phyloP scores from a whole-genome alignment of 2,329 filamentous ascomycete species.

The Verruconis gallopava region DNA sequence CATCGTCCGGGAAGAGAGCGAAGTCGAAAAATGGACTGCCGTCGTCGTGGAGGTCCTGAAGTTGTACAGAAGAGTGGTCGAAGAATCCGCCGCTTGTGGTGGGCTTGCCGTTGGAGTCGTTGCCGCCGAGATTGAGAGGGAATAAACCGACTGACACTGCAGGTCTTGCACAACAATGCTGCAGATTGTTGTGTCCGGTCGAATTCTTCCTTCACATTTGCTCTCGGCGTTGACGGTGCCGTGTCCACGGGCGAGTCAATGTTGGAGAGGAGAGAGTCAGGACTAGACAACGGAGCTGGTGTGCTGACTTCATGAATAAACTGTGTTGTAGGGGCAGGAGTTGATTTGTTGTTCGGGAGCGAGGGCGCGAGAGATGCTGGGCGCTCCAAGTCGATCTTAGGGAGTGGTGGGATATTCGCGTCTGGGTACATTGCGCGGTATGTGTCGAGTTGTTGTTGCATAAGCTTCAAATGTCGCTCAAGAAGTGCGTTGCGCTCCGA shows the following conservation, averaged over 20 bases:
- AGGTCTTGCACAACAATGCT: conserved; percentile 99
- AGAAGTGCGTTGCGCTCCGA: conserved; percentile 50
- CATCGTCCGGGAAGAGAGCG: conserved; percentile 25
- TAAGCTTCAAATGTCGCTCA: conserved; percentile 46
- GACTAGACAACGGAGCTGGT: conserved; percentile 4
- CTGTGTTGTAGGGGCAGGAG: neutral
- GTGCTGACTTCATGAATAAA: neutral
- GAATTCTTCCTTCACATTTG: conserved; percentile 44
- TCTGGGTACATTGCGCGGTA: conserved; percentile 23
- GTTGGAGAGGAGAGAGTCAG: conserved; percentile 6
- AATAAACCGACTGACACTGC: conserved; percentile 83
- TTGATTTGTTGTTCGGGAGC: conserved; percentile 6
- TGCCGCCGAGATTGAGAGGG: conserved; percentile 4
- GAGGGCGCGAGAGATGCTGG: too few species aligned
- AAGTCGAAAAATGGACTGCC: conserved; percentile 25
- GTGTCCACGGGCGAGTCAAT: conserved; percentile 15
- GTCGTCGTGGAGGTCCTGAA: conserved; percentile 20
- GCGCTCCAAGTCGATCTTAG: conserved; percentile 16
- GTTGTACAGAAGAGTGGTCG: conserved; percentile 14
- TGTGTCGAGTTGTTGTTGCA: conserved; percentile 33
- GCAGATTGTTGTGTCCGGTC: conserved; percentile 99
- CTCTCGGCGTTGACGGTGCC: conserved; percentile 26
- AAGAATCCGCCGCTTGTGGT: conserved; percentile 1
- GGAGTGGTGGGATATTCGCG: conserved; percentile 8
- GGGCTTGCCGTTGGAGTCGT: conserved; percentile 5